Percentiles rank a stretch among this genome's conserved stretches.
Evolutionary conservation across 2,329 filamentous ascomycete species (phyloP).

Genomic region (Colletotrichum trifolii): DNA sequence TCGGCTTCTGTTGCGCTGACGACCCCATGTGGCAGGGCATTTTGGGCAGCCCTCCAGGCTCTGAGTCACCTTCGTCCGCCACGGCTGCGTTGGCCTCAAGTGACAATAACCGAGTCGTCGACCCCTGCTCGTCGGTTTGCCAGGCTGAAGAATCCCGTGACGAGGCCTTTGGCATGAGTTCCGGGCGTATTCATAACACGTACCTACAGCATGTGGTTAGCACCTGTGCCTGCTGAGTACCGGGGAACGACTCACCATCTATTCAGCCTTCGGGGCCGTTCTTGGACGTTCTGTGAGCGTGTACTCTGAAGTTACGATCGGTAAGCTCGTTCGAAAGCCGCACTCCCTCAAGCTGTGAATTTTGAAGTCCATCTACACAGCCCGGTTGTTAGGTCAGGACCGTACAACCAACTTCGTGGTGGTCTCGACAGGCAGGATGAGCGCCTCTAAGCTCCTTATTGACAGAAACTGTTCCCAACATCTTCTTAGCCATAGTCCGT

Average conservation of each 20-base stretch:
- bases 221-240: background rate
- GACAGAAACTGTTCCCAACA: too few species aligned
- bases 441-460: background rate
- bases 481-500: too few species aligned
- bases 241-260: background rate
- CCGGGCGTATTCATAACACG: background rate
- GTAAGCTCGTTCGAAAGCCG: background rate
- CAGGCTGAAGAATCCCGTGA: conserved; percentile 1
- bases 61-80: conserved; percentile 24
- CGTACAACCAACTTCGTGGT: conserved; percentile 6
- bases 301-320: too few species aligned
- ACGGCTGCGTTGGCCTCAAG: conserved; percentile 11
- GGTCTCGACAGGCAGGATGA: background rate
- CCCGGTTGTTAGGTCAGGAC: conserved; percentile 11
- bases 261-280: too few species aligned
- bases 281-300: too few species aligned
- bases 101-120: background rate
- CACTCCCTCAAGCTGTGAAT: background rate
- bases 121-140: background rate
- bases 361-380: conserved; percentile 27
- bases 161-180: background rate
- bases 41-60: background rate
- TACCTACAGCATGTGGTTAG: conserved; percentile 1
- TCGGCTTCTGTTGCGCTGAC: background rate
- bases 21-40: background rate